These are phyloP conservation scores for Fonsecaea erecta DNA, from an alignment of 2,329 filamentous ascomycete species.

Conservation along the genomic window DNA sequence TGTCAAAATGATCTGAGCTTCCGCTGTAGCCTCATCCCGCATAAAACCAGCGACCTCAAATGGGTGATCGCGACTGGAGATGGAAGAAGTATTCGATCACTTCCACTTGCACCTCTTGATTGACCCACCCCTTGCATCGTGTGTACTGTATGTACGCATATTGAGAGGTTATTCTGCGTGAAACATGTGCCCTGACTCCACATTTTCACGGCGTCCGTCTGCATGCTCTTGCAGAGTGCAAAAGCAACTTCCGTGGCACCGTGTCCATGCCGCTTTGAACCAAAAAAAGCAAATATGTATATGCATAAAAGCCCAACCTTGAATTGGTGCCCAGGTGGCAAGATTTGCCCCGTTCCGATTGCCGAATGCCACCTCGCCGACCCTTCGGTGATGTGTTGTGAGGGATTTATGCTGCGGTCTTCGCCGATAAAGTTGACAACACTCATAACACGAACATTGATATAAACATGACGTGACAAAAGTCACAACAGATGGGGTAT, in stretches of 20 bases:
- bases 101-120: neutral
- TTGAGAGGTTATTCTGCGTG: neutral
- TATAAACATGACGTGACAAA: slow-evolving; percentile 38
- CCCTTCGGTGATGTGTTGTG: neutral
- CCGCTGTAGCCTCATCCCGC: neutral
- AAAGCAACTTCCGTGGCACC: slow-evolving; percentile 1
- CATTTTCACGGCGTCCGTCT: neutral
- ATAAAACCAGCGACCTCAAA: neutral
- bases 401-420: neutral
- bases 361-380: neutral
- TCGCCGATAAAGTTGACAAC: neutral
- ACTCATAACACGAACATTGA: neutral
- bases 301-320: neutral
- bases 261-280: neutral
- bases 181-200: neutral
- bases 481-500: slow-evolving; percentile 32
- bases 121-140: neutral
- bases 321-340: neutral
- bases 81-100: neutral
- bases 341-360: neutral
- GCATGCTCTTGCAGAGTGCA: neutral
- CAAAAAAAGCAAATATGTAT: neutral
- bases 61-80: neutral
- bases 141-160: neutral
- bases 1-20: neutral